Evolutionary conservation across 108 stramenopile species (phyloP), one percentile per base, ranked within the genome.

Genomic region (Pseudonitzschia delicatissima): DNA sequence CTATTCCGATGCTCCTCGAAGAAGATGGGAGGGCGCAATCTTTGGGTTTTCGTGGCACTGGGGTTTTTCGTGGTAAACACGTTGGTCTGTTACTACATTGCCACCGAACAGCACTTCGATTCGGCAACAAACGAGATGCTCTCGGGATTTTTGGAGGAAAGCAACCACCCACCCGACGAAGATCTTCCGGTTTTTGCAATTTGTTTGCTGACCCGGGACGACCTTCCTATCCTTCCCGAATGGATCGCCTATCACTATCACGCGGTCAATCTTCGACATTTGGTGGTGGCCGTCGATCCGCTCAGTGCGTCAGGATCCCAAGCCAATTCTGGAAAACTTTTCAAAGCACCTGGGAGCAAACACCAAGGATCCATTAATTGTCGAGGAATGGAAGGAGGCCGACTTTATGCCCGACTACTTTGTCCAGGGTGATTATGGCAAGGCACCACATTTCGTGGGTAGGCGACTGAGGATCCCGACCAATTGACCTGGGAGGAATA

Each of bases 211-310:
- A 68, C 76, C 35, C 71, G 71, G 50, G 82, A 83, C 47, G 82
- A 76, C 61, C 65, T 79, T 34, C 57, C 63, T 15, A 70, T 70
- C 11, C 65, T 83, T 13, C 44, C 57, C 21, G 82, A 83, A 72
- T 83, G 82, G 82, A 73, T 83, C 28, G 78, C 82, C 27, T 83
- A 83, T 49, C 82, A 83, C 39, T 83, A 79, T 49, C 64, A 66
- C 49, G 53, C 74, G 5, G 29, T 79, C 1, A 62, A 55, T 28
- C 36, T 83, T 13, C 53, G 78, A 7, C 62, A 77, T 60, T 25
- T 83, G 23, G 45, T 83, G 29, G 77, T 85, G 15, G 84, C 80
- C n/a, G 52, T 74, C 3, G 84, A 86, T 70, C 78, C 81, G 0
- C 13, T 17, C 15, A 44, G 47, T 40, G 11, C 12, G 3, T 21